Percentiles rank a stretch among this genome's conserved stretches.
phyloP scores from a whole-genome alignment of 2,329 filamentous ascomycete species.

The Aspergillus puulaauensis region DNA sequence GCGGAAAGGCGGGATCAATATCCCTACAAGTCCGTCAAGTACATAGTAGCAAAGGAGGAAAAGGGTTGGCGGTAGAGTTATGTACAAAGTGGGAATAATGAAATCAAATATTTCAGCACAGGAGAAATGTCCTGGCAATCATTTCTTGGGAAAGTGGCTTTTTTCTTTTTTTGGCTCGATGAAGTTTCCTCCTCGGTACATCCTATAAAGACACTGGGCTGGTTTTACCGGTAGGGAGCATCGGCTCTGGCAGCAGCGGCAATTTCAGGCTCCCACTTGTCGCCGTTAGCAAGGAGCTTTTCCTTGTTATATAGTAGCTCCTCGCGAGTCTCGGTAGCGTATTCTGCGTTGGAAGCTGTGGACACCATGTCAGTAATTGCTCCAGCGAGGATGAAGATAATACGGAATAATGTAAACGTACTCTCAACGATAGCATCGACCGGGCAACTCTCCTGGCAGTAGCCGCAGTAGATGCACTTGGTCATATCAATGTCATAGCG shows the following conservation, averaged over 20 bases:
- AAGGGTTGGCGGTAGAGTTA: conserved; percentile 21
- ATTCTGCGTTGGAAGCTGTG: conserved; percentile 68
- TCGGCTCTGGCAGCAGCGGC: conserved; percentile 90
- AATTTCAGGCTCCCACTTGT: conserved; percentile 97
- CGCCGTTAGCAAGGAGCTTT: conserved; percentile 83
- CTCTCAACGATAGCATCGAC: conserved; percentile 89
- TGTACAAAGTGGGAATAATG: conserved; percentile 31
- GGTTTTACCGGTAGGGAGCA: conserved; percentile 76
- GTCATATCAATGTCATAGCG: conserved; percentile 99
- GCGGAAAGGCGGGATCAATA: conserved; percentile 10
- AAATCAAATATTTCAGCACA: conserved; percentile 1
- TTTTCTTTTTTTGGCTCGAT: background rate
- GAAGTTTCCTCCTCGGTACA: conserved; percentile 7
- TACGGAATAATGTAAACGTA: conserved; percentile 36
- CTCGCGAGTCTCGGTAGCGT: conserved; percentile 77
- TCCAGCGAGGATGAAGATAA: conserved; percentile 18
- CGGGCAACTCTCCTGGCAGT: conserved; percentile 98
- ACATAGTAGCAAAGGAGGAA: conserved; percentile 29
- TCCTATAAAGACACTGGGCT: conserved; percentile 7
- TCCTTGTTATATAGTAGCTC: conserved; percentile 98
- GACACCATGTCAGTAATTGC: conserved; percentile 7
- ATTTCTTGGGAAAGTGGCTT: conserved; percentile 5
- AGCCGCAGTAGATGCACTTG: conserved; percentile 99
- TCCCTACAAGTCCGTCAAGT: conserved; percentile 30
- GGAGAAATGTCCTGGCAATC: conserved; percentile 13